Percentiles rank a stretch among this genome's conserved stretches.
phyloP scores from a whole-genome alignment of 805 yeast genomes.

The Candida ovalis region DNA sequence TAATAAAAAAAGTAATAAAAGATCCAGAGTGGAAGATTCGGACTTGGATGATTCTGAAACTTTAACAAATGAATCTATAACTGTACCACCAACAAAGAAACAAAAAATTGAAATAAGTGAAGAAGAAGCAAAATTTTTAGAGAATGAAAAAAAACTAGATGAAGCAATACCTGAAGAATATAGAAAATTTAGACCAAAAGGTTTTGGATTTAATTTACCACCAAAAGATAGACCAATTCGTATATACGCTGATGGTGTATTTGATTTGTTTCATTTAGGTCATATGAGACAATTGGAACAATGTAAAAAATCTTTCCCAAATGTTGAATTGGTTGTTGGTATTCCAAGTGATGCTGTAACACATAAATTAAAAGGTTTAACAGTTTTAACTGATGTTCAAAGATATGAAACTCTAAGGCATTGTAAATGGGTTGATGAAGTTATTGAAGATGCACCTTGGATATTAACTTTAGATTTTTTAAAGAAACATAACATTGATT shows the following conservation, averaged over 20 bases:
- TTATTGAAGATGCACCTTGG: slow-evolving; percentile 94
- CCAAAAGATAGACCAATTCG: slow-evolving; percentile 83
- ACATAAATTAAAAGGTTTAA: slow-evolving; percentile 87
- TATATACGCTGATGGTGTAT: slow-evolving; percentile 97
- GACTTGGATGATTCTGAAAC: slow-evolving; percentile 8
- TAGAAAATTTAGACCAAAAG: slow-evolving; percentile 75
- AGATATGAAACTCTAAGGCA: slow-evolving; percentile 88
- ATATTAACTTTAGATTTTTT: slow-evolving; percentile 81
- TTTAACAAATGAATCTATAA: slow-evolving; percentile 2
- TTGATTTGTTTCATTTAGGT: slow-evolving; percentile 93
- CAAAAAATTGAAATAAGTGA: slow-evolving; percentile 7
- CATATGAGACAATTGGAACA: slow-evolving; percentile 98
- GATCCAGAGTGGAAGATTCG: slow-evolving; percentile 14
- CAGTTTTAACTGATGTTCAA: slow-evolving; percentile 84
- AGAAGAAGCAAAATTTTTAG: slow-evolving; percentile 28
- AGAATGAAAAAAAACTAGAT: slow-evolving; percentile 58
- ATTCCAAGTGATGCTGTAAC: slow-evolving; percentile 88
- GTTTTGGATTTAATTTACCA: slow-evolving; percentile 76
- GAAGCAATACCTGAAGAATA: slow-evolving; percentile 62
- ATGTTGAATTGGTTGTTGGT: slow-evolving; percentile 84
- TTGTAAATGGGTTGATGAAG: slow-evolving; percentile 98
- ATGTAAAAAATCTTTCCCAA: slow-evolving; percentile 86
- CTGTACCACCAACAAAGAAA: slow-evolving; percentile 11
- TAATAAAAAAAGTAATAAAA: slow-evolving; percentile 14
- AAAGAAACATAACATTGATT: slow-evolving; percentile 77